Percentiles rank a stretch among this genome's conserved stretches.
Conservation (phyloP, 169 alveolate species). For the Cryptosporidium tyzzeri region DNA sequence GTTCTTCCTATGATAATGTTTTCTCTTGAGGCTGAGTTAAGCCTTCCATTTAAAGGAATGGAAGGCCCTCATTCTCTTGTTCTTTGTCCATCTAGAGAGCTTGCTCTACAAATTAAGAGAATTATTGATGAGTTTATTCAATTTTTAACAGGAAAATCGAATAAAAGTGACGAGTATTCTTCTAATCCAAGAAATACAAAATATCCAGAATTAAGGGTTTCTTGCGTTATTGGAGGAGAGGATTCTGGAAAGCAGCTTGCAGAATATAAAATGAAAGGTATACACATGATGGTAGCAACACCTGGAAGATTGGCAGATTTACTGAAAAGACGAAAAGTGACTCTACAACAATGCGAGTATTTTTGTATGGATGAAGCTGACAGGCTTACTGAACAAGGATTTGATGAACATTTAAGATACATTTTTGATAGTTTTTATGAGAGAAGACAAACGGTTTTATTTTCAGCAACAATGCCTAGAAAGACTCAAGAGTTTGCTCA, state of each 20-base stretch:
- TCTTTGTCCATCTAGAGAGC: constrained; percentile 94
- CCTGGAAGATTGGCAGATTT: constrained; percentile 97
- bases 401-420: constrained; percentile 90
- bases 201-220: constrained; percentile 81
- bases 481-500: constrained; percentile 96
- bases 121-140: constrained; percentile 83
- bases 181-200: not conserved
- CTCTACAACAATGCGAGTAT: constrained; percentile 89
- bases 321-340: constrained; percentile 87
- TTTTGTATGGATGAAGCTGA: constrained; percentile 98
- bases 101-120: constrained; percentile 92
- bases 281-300: constrained; percentile 96
- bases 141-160: constrained; percentile 79
- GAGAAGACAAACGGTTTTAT: constrained; percentile 93
- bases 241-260: constrained; percentile 10
- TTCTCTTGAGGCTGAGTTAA: constrained; percentile 88
- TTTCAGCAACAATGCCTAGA: constrained; percentile 97
- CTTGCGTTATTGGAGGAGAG: constrained; percentile 88
- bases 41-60: constrained; percentile 82
- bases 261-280: constrained; percentile 84
- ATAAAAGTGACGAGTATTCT: not conserved
- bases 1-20: constrained; percentile 91
- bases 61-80: constrained; percentile 94
- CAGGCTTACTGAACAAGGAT: constrained; percentile 93
- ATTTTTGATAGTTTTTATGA: constrained; percentile 90